Conservation (phyloP, 176 grass and related monocot species). For the Triticum dicoccoides region DNA sequence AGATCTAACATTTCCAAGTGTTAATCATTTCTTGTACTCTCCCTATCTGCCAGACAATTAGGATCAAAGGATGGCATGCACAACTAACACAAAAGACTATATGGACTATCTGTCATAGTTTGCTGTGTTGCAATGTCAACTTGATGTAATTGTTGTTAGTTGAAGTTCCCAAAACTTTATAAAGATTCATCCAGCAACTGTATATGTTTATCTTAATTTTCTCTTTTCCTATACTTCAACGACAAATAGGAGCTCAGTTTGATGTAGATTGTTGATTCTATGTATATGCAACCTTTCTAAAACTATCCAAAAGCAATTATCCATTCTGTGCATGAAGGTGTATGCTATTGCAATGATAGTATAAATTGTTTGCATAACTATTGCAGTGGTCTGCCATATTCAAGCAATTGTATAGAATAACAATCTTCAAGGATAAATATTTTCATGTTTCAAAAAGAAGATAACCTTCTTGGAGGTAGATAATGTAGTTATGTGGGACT, state of each 20-base stretch:
- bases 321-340: constrained; percentile 13
- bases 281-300: constrained; percentile 17
- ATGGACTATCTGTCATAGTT: constrained; percentile 1
- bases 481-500: not conserved
- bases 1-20: not conserved
- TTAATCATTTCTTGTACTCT: not conserved
- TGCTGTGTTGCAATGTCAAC: not conserved
- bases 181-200: not conserved
- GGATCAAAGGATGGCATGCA: not conserved
- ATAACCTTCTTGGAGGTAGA: not conserved
- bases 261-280: not conserved
- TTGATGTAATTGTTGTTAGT: not conserved
- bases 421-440: not conserved
- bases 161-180: not conserved
- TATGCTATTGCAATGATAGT: not conserved
- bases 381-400: not conserved
- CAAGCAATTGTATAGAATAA: not conserved
- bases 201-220: not conserved
- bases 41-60: constrained; percentile 13
- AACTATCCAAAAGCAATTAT: not conserved
- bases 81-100: not conserved
- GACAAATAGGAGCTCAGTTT: not conserved
- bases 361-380: constrained; percentile 1
- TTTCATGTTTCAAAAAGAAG: not conserved
- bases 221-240: not conserved